Percentiles rank a stretch among this genome's conserved stretches.
Conservation (phyloP, 495 filamentous ascomycete genomes). For the Trichocladium uniseriatum region DNA sequence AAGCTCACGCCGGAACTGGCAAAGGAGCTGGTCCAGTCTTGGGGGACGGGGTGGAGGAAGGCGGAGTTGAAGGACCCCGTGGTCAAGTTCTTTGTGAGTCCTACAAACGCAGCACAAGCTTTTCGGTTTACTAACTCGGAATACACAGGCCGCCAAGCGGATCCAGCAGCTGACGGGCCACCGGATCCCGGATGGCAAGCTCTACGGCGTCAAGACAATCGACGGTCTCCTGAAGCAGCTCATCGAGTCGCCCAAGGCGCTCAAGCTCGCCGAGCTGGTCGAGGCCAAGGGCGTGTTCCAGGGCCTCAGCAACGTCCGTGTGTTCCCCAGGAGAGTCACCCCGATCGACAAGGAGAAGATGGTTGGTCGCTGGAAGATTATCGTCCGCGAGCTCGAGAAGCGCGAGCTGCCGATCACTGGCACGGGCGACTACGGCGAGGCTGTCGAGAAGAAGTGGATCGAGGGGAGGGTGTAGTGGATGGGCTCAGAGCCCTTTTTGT, state of each 20-base stretch:
- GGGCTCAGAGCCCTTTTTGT: background rate
- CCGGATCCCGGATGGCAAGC: conserved; percentile 57
- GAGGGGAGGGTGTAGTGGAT: conserved; percentile 8
- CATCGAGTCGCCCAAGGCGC: conserved; percentile 48
- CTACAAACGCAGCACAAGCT: background rate
- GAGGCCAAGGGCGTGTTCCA: conserved; percentile 34
- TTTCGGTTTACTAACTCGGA: background rate
- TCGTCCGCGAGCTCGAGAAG: conserved; percentile 59
- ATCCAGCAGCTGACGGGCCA: conserved; percentile 68
- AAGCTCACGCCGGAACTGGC: conserved; percentile 21
- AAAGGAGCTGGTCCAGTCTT: conserved; percentile 21
- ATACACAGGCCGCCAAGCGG: conserved; percentile 59
- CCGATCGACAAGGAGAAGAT: conserved; percentile 62
- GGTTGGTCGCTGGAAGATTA: conserved; percentile 77
- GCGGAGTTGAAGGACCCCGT: conserved; percentile 47
- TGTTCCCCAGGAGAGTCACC: conserved; percentile 51
- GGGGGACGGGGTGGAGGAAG: conserved; percentile 43
- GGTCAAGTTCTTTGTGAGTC: conserved; percentile 59
- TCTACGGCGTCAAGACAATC: conserved; percentile 45
- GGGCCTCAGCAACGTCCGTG: conserved; percentile 58
- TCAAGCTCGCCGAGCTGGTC: conserved; percentile 41
- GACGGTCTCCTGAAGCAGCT: conserved; percentile 47
- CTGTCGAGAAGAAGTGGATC: conserved; percentile 26
- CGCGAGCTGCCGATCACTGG: conserved; percentile 47
- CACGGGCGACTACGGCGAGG: conserved; percentile 17